Evolutionary conservation across 495 filamentous ascomycete genomes (phyloP).

Genomic region (Neurospora sp.): DNA sequence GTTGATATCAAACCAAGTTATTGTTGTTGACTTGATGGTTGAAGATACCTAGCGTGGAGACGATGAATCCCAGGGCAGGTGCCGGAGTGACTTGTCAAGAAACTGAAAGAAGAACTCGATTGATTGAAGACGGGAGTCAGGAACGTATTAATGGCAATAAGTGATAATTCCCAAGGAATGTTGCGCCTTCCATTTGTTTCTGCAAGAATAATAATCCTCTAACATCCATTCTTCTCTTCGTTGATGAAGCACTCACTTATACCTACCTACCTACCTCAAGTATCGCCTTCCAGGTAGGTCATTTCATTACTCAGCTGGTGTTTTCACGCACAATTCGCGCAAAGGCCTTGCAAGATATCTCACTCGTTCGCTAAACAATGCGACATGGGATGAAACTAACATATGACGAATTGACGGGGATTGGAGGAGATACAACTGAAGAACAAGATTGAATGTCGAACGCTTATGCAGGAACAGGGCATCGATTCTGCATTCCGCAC

Average conservation of each 20-base stretch:
- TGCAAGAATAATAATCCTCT: not conserved
- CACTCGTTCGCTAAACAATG: not conserved
- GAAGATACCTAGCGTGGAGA: too few relatives aligned
- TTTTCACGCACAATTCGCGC: conserved; percentile 24
- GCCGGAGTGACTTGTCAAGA: too few relatives aligned
- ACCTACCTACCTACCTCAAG: not conserved
- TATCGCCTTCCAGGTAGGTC: not conserved
- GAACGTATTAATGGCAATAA: not conserved
- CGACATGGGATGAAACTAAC: not conserved
- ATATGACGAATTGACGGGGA: not conserved
- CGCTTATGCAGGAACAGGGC: not conserved
- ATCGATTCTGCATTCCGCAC: not conserved
- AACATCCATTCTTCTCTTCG: not conserved
- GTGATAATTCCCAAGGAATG: not conserved
- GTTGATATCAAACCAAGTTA: not conserved
- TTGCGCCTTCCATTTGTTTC: not conserved
- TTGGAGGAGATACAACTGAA: not conserved
- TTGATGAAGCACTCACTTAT: not conserved
- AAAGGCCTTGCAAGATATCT: conserved; percentile 1
- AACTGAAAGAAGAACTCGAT: not conserved
- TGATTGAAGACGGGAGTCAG: not conserved
- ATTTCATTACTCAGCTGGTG: conserved; percentile 8
- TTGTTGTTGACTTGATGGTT: not conserved
- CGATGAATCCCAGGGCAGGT: too few relatives aligned
- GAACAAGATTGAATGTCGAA: not conserved